A percentile compares a stretch with the other conserved stretches of the same genome.
phyloP scores from a whole-genome alignment of 192 early-diverging fungal genomes.

The Pilobolus umbonatus region DNA sequence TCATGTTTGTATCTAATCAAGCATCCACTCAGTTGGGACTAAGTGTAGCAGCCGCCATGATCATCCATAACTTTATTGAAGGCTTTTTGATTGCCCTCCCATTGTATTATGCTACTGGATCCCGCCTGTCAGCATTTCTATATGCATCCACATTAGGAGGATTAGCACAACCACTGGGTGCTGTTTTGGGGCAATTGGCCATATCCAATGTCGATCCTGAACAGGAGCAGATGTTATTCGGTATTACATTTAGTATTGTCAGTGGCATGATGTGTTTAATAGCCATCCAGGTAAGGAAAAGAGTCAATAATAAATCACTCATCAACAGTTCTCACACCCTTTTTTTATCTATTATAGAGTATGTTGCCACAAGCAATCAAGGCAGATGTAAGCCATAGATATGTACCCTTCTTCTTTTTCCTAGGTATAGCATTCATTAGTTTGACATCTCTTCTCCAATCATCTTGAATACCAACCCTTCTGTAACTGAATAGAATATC shows the following conservation, averaged over 20 bases:
- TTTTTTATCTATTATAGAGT: conserved; percentile 15
- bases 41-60: conserved; percentile 46
- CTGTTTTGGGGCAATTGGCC: conserved; percentile 42
- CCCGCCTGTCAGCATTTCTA: conserved; percentile 40
- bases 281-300: conserved; percentile 37
- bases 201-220: conserved; percentile 34
- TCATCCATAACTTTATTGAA: conserved; percentile 54
- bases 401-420: conserved; percentile 30
- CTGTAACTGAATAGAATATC: conserved; percentile 2
- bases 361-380: conserved; percentile 29
- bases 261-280: conserved; percentile 54
- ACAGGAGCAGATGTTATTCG: conserved; percentile 42
- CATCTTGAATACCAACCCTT: conserved; percentile 1
- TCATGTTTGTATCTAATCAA: conserved; percentile 47
- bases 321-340: background rate
- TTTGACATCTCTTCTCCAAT: conserved; percentile 14
- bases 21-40: conserved; percentile 44
- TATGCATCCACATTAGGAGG: conserved; percentile 46
- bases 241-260: conserved; percentile 45
- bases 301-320: background rate
- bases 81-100: conserved; percentile 53
- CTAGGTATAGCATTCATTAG: conserved; percentile 21
- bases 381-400: conserved; percentile 9
- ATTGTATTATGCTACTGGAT: conserved; percentile 43
- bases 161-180: conserved; percentile 50